Conservation (phyloP, 495 filamentous ascomycete genomes). For the Cladorrhinum samala region DNA sequence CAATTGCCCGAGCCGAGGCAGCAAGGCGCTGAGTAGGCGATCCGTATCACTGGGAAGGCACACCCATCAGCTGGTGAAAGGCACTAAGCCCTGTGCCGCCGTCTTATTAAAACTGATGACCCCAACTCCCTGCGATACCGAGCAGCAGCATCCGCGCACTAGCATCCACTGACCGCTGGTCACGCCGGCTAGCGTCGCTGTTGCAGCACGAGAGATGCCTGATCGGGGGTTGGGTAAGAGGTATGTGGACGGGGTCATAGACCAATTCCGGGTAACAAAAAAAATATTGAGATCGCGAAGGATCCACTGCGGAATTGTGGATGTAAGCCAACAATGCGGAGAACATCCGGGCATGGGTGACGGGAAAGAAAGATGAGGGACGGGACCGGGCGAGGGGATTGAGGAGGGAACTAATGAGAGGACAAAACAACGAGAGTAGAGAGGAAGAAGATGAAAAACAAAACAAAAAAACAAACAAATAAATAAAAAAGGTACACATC, state of each 20-base stretch:
- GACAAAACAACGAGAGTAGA: background rate
- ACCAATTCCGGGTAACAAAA: conserved; percentile 10
- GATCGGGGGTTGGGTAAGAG: background rate
- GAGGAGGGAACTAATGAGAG: background rate
- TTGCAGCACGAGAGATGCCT: background rate
- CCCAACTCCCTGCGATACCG: background rate
- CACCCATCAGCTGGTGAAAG: background rate
- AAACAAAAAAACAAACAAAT: too few species aligned
- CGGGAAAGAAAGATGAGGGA: background rate
- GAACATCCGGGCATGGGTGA: background rate
- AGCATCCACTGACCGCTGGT: background rate
- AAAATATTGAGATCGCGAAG: background rate
- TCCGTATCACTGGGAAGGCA: background rate
- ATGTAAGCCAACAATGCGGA: conserved; percentile 9
- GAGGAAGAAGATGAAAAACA: background rate
- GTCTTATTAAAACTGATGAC: background rate
- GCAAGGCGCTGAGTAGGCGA: background rate
- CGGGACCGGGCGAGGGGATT: background rate
- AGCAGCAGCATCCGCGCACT: background rate
- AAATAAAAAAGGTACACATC: too few species aligned
- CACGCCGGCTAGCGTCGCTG: background rate
- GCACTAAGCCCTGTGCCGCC: conserved; percentile 5
- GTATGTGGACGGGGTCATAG: background rate
- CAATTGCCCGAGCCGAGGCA: background rate
- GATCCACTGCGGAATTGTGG: conserved; percentile 1